Percentiles rank a stretch among this genome's conserved stretches.
Evolutionary conservation across 306 rosid species (phyloP).

Genomic region (Gleditsia sinensis): DNA sequence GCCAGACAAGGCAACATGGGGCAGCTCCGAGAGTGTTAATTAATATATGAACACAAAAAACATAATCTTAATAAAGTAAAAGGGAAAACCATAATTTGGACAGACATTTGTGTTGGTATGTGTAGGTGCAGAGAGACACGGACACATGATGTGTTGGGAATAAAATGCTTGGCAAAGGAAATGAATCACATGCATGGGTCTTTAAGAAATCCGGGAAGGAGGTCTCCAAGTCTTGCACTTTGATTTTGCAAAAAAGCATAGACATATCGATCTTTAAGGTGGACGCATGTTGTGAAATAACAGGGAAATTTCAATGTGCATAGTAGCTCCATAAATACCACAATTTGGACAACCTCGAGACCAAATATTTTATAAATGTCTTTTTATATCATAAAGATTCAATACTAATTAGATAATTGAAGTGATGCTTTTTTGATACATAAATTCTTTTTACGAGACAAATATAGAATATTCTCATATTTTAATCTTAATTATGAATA

Average conservation of each 20-base stretch:
- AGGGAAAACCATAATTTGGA: background rate
- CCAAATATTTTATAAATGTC: too few relatives aligned
- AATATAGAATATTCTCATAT: too few relatives aligned
- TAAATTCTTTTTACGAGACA: too few relatives aligned
- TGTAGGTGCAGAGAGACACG: background rate
- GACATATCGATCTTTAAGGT: background rate
- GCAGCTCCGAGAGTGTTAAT: background rate
- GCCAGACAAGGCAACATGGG: background rate
- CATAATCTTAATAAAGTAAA: background rate
- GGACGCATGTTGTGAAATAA: background rate
- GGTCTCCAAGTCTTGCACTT: background rate
- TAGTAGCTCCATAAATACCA: too few relatives aligned
- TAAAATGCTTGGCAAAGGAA: background rate
- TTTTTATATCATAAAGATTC: too few relatives aligned
- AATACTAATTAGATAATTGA: too few relatives aligned
- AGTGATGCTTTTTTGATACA: too few relatives aligned
- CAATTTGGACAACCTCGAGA: background rate
- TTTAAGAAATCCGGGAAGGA: background rate
- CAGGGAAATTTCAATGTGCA: background rate
- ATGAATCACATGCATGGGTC: background rate
- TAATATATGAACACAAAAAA: background rate
- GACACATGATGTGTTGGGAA: slow-evolving; percentile 11
- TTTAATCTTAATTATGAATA: too few relatives aligned
- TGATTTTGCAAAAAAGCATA: background rate
- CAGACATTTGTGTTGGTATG: slow-evolving; percentile 1